Evolutionary conservation across 768 basidiomycete species (phyloP).

Genomic region (Trametes punicea): DNA sequence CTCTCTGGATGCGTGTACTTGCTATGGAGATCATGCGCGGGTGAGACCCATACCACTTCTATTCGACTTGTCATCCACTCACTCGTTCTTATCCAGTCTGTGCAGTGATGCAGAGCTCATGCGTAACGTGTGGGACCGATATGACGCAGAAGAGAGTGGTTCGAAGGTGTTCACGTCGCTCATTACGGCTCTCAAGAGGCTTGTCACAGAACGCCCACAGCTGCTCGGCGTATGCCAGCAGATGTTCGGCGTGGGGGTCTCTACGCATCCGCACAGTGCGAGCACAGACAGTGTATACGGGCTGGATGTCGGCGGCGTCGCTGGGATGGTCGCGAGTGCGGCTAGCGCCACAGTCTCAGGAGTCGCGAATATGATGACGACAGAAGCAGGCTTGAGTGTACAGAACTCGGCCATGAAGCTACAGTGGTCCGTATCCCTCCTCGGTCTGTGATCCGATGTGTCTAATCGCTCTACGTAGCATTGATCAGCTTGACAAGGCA

Average conservation of each 20-base stretch:
- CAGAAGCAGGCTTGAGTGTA: conserved; percentile 65
- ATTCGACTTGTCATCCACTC: not conserved
- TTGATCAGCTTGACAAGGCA: conserved; percentile 97
- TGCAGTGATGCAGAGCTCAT: conserved; percentile 80
- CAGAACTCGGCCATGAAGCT: conserved; percentile 81
- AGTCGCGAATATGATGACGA: conserved; percentile 82
- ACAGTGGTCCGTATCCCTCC: conserved; percentile 63
- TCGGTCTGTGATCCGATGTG: not conserved
- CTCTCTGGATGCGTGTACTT: conserved; percentile 86
- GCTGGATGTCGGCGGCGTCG: conserved; percentile 63
- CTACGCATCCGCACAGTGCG: conserved; percentile 33
- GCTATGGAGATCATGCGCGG: conserved; percentile 93
- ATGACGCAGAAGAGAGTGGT: conserved; percentile 57
- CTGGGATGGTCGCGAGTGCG: conserved; percentile 80
- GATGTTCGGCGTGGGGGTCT: conserved; percentile 77
- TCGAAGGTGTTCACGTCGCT: conserved; percentile 75
- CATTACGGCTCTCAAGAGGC: conserved; percentile 77
- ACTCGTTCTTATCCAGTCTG: conserved; percentile 39
- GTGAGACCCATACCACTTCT: conserved; percentile 32
- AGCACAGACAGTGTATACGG: conserved; percentile 46
- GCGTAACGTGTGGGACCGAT: conserved; percentile 74
- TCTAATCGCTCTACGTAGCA: conserved; percentile 43
- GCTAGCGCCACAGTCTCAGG: conserved; percentile 82
- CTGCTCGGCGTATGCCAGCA: conserved; percentile 76
- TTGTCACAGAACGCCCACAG: conserved; percentile 86